phyloP scores from a whole-genome alignment of 179 eudicot species.

The Silene coronaria region DNA sequence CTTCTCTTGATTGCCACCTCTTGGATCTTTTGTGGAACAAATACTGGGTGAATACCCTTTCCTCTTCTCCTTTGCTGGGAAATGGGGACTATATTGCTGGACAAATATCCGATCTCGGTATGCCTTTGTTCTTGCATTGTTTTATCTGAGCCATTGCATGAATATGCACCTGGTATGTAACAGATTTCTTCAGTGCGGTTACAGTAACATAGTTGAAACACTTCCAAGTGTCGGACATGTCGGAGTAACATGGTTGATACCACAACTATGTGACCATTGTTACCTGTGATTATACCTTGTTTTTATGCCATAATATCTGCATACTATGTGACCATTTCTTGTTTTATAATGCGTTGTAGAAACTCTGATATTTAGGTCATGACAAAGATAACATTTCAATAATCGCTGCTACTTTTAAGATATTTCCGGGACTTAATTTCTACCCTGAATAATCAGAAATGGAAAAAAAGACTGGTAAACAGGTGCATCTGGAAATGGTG shows the following conservation, averaged over 20 bases:
- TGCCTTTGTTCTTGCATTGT: slow-evolving; percentile 5
- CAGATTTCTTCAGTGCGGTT: neutral
- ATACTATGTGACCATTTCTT: no score
- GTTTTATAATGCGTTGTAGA: neutral
- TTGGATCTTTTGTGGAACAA: slow-evolving; percentile 98
- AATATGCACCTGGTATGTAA: neutral
- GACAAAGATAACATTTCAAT: neutral
- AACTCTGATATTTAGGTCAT: neutral
- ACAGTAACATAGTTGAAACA: no score
- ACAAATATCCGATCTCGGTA: slow-evolving; percentile 93
- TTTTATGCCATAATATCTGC: no score
- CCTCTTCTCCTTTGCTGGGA: slow-evolving; percentile 88
- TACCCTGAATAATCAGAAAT: no score
- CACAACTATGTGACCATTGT: no score
- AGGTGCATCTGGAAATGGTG: no score
- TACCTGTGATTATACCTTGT: no score
- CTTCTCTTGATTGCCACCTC: slow-evolving; percentile 89
- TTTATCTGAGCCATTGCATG: neutral
- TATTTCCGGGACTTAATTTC: no score
- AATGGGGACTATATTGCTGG: slow-evolving; percentile 95
- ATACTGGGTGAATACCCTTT: slow-evolving; percentile 96
- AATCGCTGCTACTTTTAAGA: neutral
- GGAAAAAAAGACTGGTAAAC: no score
- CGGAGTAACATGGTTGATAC: no score
- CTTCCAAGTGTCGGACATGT: no score